These are phyloP conservation scores for Takakia lepidozioides DNA, from an alignment of 225 moss, liverwort and hornwort genomes.

Conservation along the genomic window DNA sequence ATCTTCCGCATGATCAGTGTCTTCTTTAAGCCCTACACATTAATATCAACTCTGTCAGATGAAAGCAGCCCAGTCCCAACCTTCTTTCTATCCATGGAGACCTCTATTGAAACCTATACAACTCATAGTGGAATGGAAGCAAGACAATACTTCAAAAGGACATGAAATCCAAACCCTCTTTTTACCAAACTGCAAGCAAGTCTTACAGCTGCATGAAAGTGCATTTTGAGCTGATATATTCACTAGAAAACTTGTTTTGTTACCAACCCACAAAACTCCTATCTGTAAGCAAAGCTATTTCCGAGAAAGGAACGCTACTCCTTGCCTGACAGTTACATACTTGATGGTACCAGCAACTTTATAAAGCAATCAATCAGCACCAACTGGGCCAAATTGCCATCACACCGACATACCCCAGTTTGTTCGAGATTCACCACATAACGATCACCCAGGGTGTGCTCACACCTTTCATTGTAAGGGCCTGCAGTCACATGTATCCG, in stretches of 20 bases:
- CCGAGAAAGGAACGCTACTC: background rate
- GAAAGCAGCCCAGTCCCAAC: slow-evolving; percentile 3
- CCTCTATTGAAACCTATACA: too few relatives aligned
- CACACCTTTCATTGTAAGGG: slow-evolving; percentile 71
- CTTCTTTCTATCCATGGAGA: too few relatives aligned
- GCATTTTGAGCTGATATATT: too few relatives aligned
- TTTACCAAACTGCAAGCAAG: too few relatives aligned
- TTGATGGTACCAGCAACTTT: too few relatives aligned
- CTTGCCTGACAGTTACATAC: too few relatives aligned
- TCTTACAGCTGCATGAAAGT: too few relatives aligned
- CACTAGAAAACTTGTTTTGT: too few relatives aligned
- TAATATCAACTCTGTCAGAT: slow-evolving; percentile 7
- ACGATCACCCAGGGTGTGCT: slow-evolving; percentile 50
- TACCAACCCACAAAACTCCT: background rate
- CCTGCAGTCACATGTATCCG: slow-evolving; percentile 31
- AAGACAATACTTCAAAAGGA: background rate
- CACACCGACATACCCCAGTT: slow-evolving; percentile 60
- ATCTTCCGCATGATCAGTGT: slow-evolving; percentile 48
- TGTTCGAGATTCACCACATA: slow-evolving; percentile 74
- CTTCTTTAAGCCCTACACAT: slow-evolving; percentile 38
- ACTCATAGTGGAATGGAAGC: background rate
- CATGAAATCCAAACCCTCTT: too few relatives aligned
- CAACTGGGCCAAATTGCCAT: background rate
- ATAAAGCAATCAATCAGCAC: slow-evolving; percentile 1
- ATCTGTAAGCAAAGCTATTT: background rate